These are phyloP conservation scores for Melocanna baccifera DNA, from an alignment of 176 grass and related monocot species.

Conservation along the genomic window DNA sequence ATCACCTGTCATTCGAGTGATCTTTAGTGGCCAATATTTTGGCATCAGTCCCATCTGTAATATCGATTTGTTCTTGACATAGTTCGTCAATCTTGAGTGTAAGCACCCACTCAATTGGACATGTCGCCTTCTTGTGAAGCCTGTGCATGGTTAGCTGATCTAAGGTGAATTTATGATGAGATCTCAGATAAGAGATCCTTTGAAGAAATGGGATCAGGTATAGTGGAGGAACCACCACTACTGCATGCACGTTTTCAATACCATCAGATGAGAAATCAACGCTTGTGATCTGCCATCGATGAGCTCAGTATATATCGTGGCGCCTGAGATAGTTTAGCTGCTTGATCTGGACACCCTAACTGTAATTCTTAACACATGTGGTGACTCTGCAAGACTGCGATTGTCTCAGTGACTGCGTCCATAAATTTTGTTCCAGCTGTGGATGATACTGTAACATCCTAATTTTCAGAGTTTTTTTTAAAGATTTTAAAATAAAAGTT, in stretches of 20 bases:
- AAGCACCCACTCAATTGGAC: slow-evolving; percentile 2
- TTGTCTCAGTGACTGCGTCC: neutral
- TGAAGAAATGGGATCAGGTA: neutral
- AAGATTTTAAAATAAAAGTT: too few relatives aligned
- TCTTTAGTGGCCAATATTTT: slow-evolving; percentile 8
- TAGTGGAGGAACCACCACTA: slow-evolving; percentile 15
- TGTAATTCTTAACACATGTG: neutral
- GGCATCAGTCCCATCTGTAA: slow-evolving; percentile 19
- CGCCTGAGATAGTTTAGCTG: neutral
- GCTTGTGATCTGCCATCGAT: neutral
- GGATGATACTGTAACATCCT: neutral
- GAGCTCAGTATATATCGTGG: neutral
- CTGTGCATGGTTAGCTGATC: slow-evolving; percentile 14
- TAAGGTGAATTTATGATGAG: neutral
- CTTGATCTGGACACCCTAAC: neutral
- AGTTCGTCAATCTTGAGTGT: neutral
- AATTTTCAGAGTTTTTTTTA: too few relatives aligned
- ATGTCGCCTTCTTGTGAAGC: slow-evolving; percentile 10
- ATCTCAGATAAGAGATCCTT: slow-evolving; percentile 3
- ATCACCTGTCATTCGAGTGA: neutral
- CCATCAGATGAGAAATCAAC: neutral
- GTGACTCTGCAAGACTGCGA: neutral
- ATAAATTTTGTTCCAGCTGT: neutral
- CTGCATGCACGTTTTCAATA: neutral
- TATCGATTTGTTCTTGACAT: neutral